phyloP scores from a whole-genome alignment of 2,329 filamentous ascomycete species.

The Epichloe glyceriae region DNA sequence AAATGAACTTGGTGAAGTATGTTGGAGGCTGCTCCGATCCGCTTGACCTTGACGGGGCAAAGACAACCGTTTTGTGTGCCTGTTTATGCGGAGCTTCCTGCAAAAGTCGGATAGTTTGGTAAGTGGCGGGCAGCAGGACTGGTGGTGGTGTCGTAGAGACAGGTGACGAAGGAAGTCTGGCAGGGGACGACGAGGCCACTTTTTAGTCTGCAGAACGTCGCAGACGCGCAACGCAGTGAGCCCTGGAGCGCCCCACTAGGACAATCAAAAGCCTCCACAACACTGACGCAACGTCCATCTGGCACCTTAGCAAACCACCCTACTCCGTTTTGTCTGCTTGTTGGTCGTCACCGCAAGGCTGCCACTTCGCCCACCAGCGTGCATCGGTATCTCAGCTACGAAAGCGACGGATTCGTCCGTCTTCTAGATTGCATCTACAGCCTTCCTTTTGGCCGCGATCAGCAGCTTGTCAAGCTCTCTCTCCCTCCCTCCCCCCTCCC shows the following conservation, averaged over 20 bases:
- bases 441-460: not conserved
- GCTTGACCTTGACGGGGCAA: not conserved
- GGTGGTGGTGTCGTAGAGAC: not conserved
- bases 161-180: not conserved
- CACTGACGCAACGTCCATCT: conserved; percentile 3
- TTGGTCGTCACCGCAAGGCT: not conserved
- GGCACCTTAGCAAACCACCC: not conserved
- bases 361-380: not conserved
- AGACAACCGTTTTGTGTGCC: not conserved
- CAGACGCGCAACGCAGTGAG: no score
- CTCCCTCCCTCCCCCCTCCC: not conserved
- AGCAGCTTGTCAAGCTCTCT: not conserved
- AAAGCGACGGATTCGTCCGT: not conserved
- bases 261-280: not conserved
- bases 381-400: not conserved
- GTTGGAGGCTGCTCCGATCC: not conserved
- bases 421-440: not conserved
- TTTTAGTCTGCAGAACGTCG: no score
- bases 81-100: not conserved
- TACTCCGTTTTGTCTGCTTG: not conserved
- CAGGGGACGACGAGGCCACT: not conserved
- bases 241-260: no score
- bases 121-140: not conserved
- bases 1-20: not conserved
- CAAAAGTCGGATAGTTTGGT: not conserved